Base-by-base conservation (phyloP, 345 rosid species). In the Mallotus nudiflorus region DNA sequence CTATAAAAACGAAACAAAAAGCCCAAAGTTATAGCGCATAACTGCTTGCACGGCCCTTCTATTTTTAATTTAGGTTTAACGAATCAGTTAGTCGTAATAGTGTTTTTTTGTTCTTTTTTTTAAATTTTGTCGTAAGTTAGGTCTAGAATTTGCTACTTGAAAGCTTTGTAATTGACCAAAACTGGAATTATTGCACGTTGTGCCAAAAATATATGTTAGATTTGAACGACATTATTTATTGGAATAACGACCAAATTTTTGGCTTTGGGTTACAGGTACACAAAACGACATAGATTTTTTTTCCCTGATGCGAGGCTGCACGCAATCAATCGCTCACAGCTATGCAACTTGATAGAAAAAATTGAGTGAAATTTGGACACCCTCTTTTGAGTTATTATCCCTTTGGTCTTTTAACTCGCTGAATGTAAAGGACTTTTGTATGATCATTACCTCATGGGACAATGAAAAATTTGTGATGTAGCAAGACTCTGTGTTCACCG, bases 401-500 rank as follows among this genome's bases (percentile, higher is more conserved):
- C 4, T 13, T 25, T 25, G n/a, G n/a, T n/a, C n/a, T n/a, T n/a
- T n/a, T n/a, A n/a, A n/a, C n/a, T n/a, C n/a, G n/a, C n/a, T n/a
- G n/a, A n/a, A n/a, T n/a, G n/a, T 22, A 22, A 9, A 33, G 3
- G 37, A 33, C 37, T 33, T 33, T 48, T 2, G 3, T 16, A n/a
- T 3, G 20, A 27, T 67, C 9, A 46, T 81, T 70, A 95, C 99
- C 99, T 90, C 97, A 27, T 95, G 97, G 13, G 90, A 88, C 16
- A 92, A 70, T 0, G 97, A 89, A 71, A 89, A 88, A 61, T 82
- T 92, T 29, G 99, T 92, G 74, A 92, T 31, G 77, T 78, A 72
- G 76, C 99, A 95, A 39, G 97, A 81, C 15, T 90, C 92, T 0
- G 87, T 77, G 77, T 88, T 82, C 70, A 88, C 97, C 2, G 89